These are phyloP conservation scores for Conringia planisiliqua DNA, from an alignment of 345 rosid species.

Conservation along the genomic window DNA sequence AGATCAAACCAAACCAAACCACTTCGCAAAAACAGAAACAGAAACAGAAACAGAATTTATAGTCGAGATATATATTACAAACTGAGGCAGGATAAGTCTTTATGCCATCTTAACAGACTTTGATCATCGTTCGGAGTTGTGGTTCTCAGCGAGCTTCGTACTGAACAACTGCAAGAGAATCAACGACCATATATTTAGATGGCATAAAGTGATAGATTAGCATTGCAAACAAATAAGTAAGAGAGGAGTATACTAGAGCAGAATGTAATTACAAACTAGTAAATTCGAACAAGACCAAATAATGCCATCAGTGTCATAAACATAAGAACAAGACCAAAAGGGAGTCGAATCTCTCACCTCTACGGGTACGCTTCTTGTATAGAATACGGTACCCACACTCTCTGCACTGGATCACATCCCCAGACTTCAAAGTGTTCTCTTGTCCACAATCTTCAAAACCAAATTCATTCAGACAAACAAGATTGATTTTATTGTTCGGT, in stretches of 20 bases:
- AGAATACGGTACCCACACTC: constrained; percentile 94
- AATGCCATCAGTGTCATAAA: not conserved
- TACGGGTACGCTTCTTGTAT: constrained; percentile 91
- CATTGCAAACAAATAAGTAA: not conserved
- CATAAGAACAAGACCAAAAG: not conserved
- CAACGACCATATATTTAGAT: constrained; percentile 2
- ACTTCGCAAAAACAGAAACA: not conserved
- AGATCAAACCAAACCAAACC: not conserved
- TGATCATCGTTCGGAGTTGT: not conserved
- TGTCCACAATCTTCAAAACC: constrained; percentile 64
- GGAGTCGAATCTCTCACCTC: constrained; percentile 42
- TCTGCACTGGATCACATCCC: constrained; percentile 86
- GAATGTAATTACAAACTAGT: not conserved
- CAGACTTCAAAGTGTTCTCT: constrained; percentile 72
- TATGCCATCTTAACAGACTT: not conserved
- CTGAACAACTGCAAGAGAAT: constrained; percentile 56
- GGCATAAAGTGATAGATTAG: not conserved
- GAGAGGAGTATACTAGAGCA: not conserved
- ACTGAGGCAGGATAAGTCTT: not conserved
- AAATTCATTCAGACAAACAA: not conserved
- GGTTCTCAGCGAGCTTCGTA: constrained; percentile 59
- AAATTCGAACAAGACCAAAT: not conserved
- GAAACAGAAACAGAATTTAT: not conserved
- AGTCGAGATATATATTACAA: constrained; percentile 17
- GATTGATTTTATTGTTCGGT: not conserved